Base-by-base conservation (phyloP, 176 grass and related monocot genomes). In the Eleusine indica region DNA sequence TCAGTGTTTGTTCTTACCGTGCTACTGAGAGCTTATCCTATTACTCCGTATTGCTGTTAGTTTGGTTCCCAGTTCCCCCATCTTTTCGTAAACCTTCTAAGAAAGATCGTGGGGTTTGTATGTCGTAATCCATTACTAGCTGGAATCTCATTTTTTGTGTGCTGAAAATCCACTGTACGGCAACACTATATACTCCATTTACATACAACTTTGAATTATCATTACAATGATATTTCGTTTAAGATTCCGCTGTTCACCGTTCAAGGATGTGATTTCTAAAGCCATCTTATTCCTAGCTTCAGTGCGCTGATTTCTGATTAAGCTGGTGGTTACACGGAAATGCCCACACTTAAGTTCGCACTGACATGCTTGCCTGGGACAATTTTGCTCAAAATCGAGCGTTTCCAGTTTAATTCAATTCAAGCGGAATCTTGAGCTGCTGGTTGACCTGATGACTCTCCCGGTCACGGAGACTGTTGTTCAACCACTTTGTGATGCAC, bases 31-130 rank as follows among this genome's bases (percentile, higher is more conserved):
- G 73, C 21, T 75, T 64, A 81, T 85, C 35, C 14, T 62, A 15
- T 39, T 68, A 35, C 32, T 35, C 32, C 32, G 32, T 35, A 4
- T 52, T 18, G 25, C 25, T 43, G 48, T 73, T 40, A 19, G 51
- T 79, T 42, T 83, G 58, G 35, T 83, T 51, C 61, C 42, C 63
- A 39, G 68, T 37, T 76, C 89, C 89, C 84, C 89, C 85, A 84
- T 90, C 85, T 90, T 91, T 84, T 75, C 54, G 76, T 86, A 42
- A 4, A 80, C 71, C 80, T 91, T n/a, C 39, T 75, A 14, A 89
- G 85, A 88, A 77, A 91, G 88, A 91, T 94, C 58, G 88, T 56
- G 89, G 86, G 86, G 83, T 80, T 80, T 73, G 18, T 28, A 62
- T 44, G 15, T 42, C 46, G 9, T 66, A 38, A 41, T 71, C 61